phyloP scores from a whole-genome alignment of 106 monocot genomes.

The Acorus gramineus region DNA sequence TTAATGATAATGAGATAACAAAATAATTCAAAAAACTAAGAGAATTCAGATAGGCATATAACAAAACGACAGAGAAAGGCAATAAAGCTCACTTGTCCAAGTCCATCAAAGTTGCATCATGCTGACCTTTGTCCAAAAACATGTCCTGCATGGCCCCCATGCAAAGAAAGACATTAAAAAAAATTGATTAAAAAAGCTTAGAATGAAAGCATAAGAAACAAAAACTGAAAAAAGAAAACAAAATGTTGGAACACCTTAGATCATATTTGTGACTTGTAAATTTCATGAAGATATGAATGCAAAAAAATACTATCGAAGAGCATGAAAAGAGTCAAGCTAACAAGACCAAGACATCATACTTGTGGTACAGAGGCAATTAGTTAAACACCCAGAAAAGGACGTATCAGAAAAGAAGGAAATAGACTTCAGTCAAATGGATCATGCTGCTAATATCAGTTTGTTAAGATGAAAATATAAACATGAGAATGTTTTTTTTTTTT shows the following conservation, averaged over 20 bases:
- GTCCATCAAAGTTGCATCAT: slow-evolving; percentile 23
- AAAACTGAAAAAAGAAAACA: background rate
- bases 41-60: background rate
- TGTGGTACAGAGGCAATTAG: too few relatives aligned
- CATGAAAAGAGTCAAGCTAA: too few relatives aligned
- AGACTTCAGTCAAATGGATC: too few relatives aligned
- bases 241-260: too few relatives aligned
- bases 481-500: background rate
- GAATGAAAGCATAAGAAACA: background rate
- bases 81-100: slow-evolving; percentile 33
- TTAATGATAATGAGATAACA: slow-evolving; percentile 7
- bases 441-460: too few relatives aligned
- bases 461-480: background rate
- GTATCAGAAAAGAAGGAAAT: too few relatives aligned
- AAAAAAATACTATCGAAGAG: too few relatives aligned
- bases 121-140: slow-evolving; percentile 44
- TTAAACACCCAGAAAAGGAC: too few relatives aligned
- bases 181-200: background rate
- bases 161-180: background rate
- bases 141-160: slow-evolving; percentile 38
- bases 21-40: background rate
- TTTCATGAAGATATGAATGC: too few relatives aligned
- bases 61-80: background rate
- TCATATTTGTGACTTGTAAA: too few relatives aligned
- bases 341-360: too few relatives aligned